A percentile compares a stretch with the other conserved stretches of the same genome.
These are phyloP conservation scores for Cicer arietinum DNA, from an alignment of 306 rosid species.

Conservation along the genomic window DNA sequence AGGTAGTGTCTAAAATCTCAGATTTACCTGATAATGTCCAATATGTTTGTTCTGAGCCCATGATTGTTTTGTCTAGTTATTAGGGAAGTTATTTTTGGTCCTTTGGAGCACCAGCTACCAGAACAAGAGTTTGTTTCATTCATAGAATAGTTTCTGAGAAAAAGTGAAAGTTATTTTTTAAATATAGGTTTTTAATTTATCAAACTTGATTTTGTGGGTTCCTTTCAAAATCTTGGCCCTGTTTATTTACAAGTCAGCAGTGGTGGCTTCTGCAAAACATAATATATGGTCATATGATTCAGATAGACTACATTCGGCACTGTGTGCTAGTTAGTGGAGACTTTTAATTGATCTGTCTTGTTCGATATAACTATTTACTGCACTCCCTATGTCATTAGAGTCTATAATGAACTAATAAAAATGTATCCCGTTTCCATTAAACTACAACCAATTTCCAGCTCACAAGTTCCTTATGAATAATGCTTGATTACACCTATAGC, in stretches of 20 bases:
- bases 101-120: not conserved
- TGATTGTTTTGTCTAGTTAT: not conserved
- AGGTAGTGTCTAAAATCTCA: not conserved
- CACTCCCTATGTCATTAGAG: slow-evolving; percentile 19
- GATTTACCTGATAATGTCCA: not conserved
- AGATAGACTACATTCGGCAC: not conserved
- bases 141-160: slow-evolving; percentile 3
- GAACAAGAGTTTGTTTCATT: not conserved
- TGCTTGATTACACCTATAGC: slow-evolving; percentile 37
- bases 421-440: slow-evolving; percentile 21
- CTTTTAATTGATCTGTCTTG: slow-evolving; percentile 32
- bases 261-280: slow-evolving; percentile 8
- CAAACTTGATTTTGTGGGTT: slow-evolving; percentile 17
- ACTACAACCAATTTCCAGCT: slow-evolving; percentile 27
- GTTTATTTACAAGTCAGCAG: slow-evolving; percentile 26
- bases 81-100: not conserved
- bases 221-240: not conserved
- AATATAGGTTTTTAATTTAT: not conserved
- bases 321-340: slow-evolving; percentile 13
- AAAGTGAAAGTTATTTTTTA: slow-evolving; percentile 7
- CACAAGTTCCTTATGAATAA: slow-evolving; percentile 19
- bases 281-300: not conserved
- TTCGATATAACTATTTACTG: slow-evolving; percentile 26
- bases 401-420: not conserved
- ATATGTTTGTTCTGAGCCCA: slow-evolving; percentile 14